A percentile compares a stretch with the other conserved stretches of the same genome.
Evolutionary conservation across 768 basidiomycete species (phyloP).

Genomic region (Phylloporus arenicola): DNA sequence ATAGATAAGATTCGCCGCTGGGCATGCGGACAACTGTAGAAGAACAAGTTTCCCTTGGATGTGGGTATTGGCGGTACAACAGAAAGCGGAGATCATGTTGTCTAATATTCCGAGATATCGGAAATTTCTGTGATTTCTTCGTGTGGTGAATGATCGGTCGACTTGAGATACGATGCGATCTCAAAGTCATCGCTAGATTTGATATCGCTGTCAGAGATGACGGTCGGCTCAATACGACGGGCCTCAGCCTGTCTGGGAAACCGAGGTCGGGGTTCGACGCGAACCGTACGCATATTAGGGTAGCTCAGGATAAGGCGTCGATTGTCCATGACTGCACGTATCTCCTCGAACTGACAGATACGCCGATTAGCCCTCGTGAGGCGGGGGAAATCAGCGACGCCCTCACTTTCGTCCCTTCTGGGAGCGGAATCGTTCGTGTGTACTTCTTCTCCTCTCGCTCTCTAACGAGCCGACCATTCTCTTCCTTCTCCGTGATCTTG

Average conservation of each 20-base stretch:
- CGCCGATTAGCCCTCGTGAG: not conserved
- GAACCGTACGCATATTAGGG: slow-evolving; percentile 41
- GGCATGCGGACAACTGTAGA: slow-evolving; percentile 11
- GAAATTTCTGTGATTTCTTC: slow-evolving; percentile 23
- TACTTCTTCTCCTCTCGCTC: slow-evolving; percentile 61
- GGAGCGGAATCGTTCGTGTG: slow-evolving; percentile 63
- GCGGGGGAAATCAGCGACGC: not conserved
- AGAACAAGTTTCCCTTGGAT: slow-evolving; percentile 11
- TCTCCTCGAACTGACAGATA: slow-evolving; percentile 59
- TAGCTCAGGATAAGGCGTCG: slow-evolving; percentile 59
- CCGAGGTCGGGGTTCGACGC: slow-evolving; percentile 28
- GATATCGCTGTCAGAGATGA: slow-evolving; percentile 27
- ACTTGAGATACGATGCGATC: slow-evolving; percentile 21
- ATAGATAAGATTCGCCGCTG: slow-evolving; percentile 21
- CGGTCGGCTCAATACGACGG: slow-evolving; percentile 30
- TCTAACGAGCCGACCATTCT: slow-evolving; percentile 54
- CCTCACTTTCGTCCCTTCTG: slow-evolving; percentile 66
- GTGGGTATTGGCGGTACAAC: slow-evolving; percentile 6
- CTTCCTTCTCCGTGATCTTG: slow-evolving; percentile 56
- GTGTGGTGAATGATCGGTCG: slow-evolving; percentile 19
- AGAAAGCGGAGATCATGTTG: not conserved
- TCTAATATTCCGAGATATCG: slow-evolving; percentile 31
- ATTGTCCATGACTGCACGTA: slow-evolving; percentile 61
- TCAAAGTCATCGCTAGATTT: slow-evolving; percentile 27
- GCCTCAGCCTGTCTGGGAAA: slow-evolving; percentile 24